Percentiles rank a stretch among this genome's conserved stretches.
phyloP scores from a whole-genome alignment of 2,329 filamentous ascomycete species.

The Teratosphaeria nubilosa region DNA sequence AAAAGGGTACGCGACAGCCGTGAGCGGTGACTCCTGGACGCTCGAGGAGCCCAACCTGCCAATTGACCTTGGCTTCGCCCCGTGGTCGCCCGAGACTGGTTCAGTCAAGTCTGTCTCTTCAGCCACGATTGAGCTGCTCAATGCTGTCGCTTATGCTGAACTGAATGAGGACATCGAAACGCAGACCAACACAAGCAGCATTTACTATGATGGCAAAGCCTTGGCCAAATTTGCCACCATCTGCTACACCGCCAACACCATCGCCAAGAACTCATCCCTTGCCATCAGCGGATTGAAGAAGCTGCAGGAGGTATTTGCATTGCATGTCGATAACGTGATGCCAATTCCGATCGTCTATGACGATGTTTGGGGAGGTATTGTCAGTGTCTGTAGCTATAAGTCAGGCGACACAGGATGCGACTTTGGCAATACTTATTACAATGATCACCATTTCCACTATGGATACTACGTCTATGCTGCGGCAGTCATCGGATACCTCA shows the following conservation, averaged over 20 bases:
- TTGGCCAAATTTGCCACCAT: slow-evolving; percentile 35
- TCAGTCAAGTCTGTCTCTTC: neutral
- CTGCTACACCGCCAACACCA: slow-evolving; percentile 38
- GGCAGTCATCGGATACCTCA: slow-evolving; percentile 70
- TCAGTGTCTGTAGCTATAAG: slow-evolving; percentile 67
- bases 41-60: slow-evolving; percentile 69
- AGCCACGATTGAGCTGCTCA: slow-evolving; percentile 28
- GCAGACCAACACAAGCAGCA: slow-evolving; percentile 68
- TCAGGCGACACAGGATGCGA: slow-evolving; percentile 66
- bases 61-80: slow-evolving; percentile 62
- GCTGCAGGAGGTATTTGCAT: slow-evolving; percentile 36
- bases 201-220: slow-evolving; percentile 78
- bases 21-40: slow-evolving; percentile 65
- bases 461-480: slow-evolving; percentile 86
- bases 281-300: slow-evolving; percentile 41
- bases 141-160: slow-evolving; percentile 56
- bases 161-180: slow-evolving; percentile 63
- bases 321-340: slow-evolving; percentile 37
- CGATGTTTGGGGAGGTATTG: slow-evolving; percentile 63
- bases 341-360: slow-evolving; percentile 46
- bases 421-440: slow-evolving; percentile 85
- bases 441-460: slow-evolving; percentile 50
- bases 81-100: slow-evolving; percentile 51
- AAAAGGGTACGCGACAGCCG: slow-evolving; percentile 67
- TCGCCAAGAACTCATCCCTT: slow-evolving; percentile 45